phyloP scores from a whole-genome alignment of 2,329 filamentous ascomycete species.

The Aspergillus sp. region DNA sequence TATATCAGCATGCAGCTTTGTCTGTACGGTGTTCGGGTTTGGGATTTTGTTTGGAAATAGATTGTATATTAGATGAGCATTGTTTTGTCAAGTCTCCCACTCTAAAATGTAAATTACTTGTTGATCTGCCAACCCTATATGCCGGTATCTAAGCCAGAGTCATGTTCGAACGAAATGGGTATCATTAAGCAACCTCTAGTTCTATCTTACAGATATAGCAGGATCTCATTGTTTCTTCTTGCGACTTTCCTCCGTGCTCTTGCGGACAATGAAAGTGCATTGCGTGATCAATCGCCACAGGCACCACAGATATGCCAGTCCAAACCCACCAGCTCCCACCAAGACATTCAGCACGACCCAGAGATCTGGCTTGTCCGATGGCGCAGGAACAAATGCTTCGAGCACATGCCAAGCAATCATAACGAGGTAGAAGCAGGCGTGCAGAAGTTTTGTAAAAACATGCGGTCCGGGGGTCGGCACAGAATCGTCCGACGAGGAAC shows the following conservation, averaged over 20 bases:
- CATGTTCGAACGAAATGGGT: constrained; percentile 6
- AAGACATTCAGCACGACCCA: constrained; percentile 93
- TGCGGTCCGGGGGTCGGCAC: constrained; percentile 48
- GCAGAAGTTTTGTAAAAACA: constrained; percentile 66
- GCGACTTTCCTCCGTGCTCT: constrained; percentile 22
- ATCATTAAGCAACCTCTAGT: constrained; percentile 11
- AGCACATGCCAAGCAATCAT: constrained; percentile 81
- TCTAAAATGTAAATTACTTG: constrained; percentile 7
- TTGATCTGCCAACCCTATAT: not conserved
- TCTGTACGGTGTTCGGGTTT: constrained; percentile 14
- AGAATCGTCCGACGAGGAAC: constrained; percentile 31
- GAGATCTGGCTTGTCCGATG: constrained; percentile 78
- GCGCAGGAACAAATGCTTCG: constrained; percentile 68
- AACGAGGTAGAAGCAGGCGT: constrained; percentile 70
- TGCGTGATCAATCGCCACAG: constrained; percentile 59
- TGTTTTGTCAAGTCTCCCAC: not conserved
- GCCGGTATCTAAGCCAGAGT: not conserved
- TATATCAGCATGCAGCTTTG: constrained; percentile 1
- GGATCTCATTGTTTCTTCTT: constrained; percentile 34
- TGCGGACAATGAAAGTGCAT: constrained; percentile 26
- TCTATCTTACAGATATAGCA: constrained; percentile 1
- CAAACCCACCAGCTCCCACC: constrained; percentile 80
- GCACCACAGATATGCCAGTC: constrained; percentile 89
- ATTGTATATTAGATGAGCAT: constrained; percentile 9
- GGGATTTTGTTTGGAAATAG: constrained; percentile 7